A percentile compares a stretch with the other conserved stretches of the same genome.
These are phyloP conservation scores for Fusarium ambrosium DNA, from an alignment of 2,329 filamentous ascomycete species.

Conservation along the genomic window DNA sequence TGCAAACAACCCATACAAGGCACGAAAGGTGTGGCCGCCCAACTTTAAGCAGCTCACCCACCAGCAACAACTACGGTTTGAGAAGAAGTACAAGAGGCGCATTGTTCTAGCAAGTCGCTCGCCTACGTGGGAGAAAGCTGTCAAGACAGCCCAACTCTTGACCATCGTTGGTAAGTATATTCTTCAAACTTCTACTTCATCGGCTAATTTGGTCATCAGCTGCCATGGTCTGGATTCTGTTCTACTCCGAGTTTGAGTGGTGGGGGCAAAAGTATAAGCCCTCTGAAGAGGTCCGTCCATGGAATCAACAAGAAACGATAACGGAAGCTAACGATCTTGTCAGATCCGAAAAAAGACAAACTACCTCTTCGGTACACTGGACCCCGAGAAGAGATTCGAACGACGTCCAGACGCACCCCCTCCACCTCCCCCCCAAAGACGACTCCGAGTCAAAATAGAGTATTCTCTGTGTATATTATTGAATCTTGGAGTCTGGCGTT, in stretches of 20 bases:
- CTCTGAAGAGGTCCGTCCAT: constrained; percentile 54
- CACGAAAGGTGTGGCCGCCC: constrained; percentile 83
- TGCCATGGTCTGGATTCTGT: constrained; percentile 55
- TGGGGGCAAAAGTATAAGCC: constrained; percentile 60
- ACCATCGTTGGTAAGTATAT: constrained; percentile 65
- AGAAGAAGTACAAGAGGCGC: constrained; percentile 82
- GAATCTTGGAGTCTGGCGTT: constrained; percentile 49
- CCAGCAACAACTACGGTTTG: constrained; percentile 82
- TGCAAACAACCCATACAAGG: constrained; percentile 70
- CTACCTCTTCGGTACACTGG: constrained; percentile 57
- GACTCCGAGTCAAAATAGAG: constrained; percentile 47
- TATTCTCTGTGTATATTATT: constrained; percentile 45
- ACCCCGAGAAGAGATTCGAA: constrained; percentile 59
- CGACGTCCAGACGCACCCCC: constrained; percentile 56
- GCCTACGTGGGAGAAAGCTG: constrained; percentile 74
- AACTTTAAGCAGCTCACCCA: constrained; percentile 77
- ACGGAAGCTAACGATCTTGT: constrained; percentile 17
- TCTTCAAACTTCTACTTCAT: background rate
- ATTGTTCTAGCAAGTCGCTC: constrained; percentile 71
- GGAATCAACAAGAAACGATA: background rate
- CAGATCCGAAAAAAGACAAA: constrained; percentile 55
- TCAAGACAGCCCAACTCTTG: constrained; percentile 74
- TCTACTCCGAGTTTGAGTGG: constrained; percentile 61
- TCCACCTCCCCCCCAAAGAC: constrained; percentile 42
- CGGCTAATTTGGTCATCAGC: constrained; percentile 44